Conservation (phyloP, 129 eudicot species). For the Lactuca sativa region DNA sequence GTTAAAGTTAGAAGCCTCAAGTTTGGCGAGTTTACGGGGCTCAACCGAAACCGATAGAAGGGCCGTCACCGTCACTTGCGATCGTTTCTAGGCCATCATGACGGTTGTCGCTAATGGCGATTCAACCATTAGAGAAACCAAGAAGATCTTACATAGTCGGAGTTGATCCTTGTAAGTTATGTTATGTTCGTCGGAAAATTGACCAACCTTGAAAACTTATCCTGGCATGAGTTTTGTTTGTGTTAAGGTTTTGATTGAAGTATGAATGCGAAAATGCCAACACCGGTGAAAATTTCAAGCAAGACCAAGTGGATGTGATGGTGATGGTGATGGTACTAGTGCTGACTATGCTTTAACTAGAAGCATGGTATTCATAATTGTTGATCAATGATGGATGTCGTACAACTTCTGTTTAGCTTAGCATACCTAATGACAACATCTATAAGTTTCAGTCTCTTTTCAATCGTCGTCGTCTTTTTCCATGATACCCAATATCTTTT, state of each 20-base stretch:
- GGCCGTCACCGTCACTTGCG: conserved; percentile 41
- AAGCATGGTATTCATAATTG: conserved; percentile 47
- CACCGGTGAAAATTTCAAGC: conserved; percentile 55
- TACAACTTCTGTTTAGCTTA: conserved; percentile 24
- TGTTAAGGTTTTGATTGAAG: conserved; percentile 40
- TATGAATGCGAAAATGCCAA: conserved; percentile 66
- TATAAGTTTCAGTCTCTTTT: not conserved
- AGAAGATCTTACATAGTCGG: conserved; percentile 70
- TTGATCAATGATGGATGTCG: conserved; percentile 10
- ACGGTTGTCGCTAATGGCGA: conserved; percentile 70
- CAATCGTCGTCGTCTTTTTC: too few relatives aligned
- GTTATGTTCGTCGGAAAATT: not conserved
- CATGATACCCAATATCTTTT: too few relatives aligned
- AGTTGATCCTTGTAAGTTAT: conserved; percentile 51
- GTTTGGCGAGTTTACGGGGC: conserved; percentile 42
- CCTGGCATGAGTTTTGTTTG: not conserved
- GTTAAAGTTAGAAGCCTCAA: too few relatives aligned
- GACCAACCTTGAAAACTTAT: not conserved
- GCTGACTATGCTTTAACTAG: conserved; percentile 56
- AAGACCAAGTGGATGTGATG: conserved; percentile 56
- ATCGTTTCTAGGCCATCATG: conserved; percentile 42
- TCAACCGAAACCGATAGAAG: conserved; percentile 51
- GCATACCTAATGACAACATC: conserved; percentile 6
- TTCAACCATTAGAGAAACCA: conserved; percentile 42
- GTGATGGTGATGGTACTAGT: not conserved